Base-by-base conservation (phyloP, 2,329 filamentous ascomycete species). In the Fusarium subtropicale region DNA sequence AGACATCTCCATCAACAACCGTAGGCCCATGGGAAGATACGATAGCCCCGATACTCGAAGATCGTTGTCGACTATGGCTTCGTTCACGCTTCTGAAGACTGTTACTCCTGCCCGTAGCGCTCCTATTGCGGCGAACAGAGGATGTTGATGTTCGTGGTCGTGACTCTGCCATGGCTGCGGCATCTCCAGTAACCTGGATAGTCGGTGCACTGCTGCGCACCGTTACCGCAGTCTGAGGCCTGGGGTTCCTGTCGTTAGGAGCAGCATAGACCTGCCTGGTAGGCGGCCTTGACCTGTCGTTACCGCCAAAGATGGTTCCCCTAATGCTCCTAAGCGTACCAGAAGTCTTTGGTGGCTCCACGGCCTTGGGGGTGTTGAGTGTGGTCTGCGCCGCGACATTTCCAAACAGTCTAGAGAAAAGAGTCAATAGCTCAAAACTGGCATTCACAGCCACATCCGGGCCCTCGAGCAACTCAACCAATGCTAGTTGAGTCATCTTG, bases 401-500 rank as follows among this genome's bases (percentile, higher is more conserved):
- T 9, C 91, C 91, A 77, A 97, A 98, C 0, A 99, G 83, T 66
- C 92, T 87, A 5, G 90, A 87, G 76, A 96, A 99, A 1, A 98
- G 83, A 18, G 89, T 89, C 22, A 99, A 82, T 39, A 99, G 84
- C 78, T 97, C 94, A 69, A 93, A 89, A 76, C 92, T 94, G 64
- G 92, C 90, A 76, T 97, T 97, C 52, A 98, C 92, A 20, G 96
- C 95, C 59, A 91, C 88, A 60, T 93, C 90, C 0, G 94, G 89
- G 1, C 94, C 94, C 76, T 97, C 94, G 5, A 93, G 82, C 18
- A 96, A 82, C 79, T 98, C 95, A 5, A 96, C 80, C 22, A 99
- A 86, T 6, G 92, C 87, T 63, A 99, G 84, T 75, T 98, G 94
- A 13, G 95, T 97, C 88, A 98, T 97, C 79, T 97, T 97, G 65